Percentiles rank a stretch among this genome's conserved stretches.
These are phyloP conservation scores for Leishmania martiniquensis DNA, from an alignment of 208 protist genomes.

Conservation along the genomic window DNA sequence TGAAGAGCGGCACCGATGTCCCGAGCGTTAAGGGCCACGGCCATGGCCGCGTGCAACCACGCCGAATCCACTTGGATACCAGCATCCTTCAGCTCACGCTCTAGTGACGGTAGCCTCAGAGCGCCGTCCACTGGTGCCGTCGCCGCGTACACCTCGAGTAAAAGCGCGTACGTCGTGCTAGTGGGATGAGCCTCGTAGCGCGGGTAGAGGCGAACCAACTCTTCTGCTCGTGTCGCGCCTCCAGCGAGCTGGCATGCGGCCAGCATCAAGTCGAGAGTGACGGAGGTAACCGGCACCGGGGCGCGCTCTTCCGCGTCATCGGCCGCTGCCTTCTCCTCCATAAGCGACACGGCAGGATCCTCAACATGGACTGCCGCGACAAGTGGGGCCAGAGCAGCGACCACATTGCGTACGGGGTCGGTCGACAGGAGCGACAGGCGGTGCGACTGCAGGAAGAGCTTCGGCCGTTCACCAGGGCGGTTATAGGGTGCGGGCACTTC, in stretches of 20 bases:
- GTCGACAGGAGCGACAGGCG: conserved; percentile 55
- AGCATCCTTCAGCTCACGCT: conserved; percentile 26
- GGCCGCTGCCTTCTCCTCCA: conserved; percentile 27
- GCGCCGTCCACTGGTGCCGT: conserved; percentile 9
- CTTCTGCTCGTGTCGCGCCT: conserved; percentile 43
- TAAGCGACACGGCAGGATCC: conserved; percentile 17
- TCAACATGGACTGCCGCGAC: conserved; percentile 21
- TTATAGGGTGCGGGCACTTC: conserved; percentile 41
- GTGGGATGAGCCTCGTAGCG: conserved; percentile 33
- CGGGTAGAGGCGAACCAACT: conserved; percentile 43
- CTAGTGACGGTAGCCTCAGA: conserved; percentile 17
- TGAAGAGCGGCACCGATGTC: conserved; percentile 50
- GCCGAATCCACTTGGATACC: conserved; percentile 34
- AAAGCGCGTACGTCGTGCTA: conserved; percentile 43
- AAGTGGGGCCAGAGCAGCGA: conserved; percentile 28
- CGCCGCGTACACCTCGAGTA: conserved; percentile 47
- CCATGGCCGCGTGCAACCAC: conserved; percentile 58
- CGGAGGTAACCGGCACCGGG: conserved; percentile 36
- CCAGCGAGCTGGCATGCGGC: conserved; percentile 55
- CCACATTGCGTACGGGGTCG: conserved; percentile 63
- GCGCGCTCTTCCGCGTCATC: conserved; percentile 17
- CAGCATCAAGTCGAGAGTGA: conserved; percentile 69
- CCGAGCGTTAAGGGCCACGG: conserved; percentile 54
- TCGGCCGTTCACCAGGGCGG: conserved; percentile 49
- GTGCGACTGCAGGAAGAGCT: conserved; percentile 52